Evolutionary conservation across 1,284 basidiomycete species (phyloP), one percentile per base, ranked within the genome.

Genomic region (Ganoderma sinense): DNA sequence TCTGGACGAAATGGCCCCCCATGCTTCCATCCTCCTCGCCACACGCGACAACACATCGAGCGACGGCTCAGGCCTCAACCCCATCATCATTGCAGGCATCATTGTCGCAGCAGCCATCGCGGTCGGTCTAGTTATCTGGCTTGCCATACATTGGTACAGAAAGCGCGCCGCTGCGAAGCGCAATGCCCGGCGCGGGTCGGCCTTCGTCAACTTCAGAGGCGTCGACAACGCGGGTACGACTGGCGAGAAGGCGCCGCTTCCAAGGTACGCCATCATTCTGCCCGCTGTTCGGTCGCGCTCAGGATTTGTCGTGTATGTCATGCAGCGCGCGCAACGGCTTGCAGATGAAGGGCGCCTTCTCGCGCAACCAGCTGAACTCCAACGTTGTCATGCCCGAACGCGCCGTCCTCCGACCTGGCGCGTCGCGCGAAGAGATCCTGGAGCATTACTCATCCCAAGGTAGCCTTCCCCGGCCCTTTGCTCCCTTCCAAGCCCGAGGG

Each of bases 311-410:
- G 20, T 20, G 18, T 5, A 36, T 20, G 18, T 13, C n/a, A 23
- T n/a, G 5, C 69, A 72, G 68, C 68, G 68, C 66, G 51, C 45
- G 66, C 33, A 26, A 71, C 61, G 45, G 71, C 64, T 59, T 59
- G 36, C 33, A n/a, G 33, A 36, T 59, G 33, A 59, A 69, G 71
- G 64, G 70, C 60, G 69, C 56, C 55, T 89, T 89, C 77, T 87
- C 86, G 41, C 82, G 87, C 62, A 75, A 78, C 5, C 80, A 84
- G 60, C 69, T 89, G 58, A 83, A 83, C 53, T 70, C 80, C 16
- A 83, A 83, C 40, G 81, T 91, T 64, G 73, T 88, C 41, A 81
- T 91, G 68, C 91, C 91, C 3, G 81, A 84, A 31, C 86, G 83
- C 73, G 82, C 82, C 29, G 76, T 87, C 65, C 76, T 82, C 20